Evolutionary conservation across 108 stramenopile genomes (phyloP), one percentile per base, ranked within the genome.

Genomic region (Stephanodiscus minutulus): DNA sequence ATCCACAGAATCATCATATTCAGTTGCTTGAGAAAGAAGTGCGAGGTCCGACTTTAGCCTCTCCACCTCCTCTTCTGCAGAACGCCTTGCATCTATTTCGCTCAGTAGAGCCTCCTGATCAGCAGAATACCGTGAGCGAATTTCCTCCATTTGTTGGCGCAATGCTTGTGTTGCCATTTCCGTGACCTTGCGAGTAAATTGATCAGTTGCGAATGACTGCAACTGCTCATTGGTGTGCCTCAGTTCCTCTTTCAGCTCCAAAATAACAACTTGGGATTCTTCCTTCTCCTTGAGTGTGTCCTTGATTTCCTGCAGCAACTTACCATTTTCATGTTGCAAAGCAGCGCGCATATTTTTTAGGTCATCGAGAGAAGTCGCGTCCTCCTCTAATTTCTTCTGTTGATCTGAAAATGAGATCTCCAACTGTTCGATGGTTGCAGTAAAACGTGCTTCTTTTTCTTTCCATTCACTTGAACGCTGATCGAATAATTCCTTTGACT

Each of bases 151-250:
- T 46, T 91, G 83, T 27, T 83, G 66, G 29, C 89, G 81, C 29
- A 93, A 77, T 22, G 87, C 87, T 20, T 83, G 59, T 5, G 87
- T 72, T 15, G 88, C 88, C 22, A 73, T 73, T 76, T 88, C 89
- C 5, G 79, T 84, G 18, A 90, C 92, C 55, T 79, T 84, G 9
- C 77, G 85, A 35, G 87, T 79, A n/a, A 86, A 72, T 70, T 85
- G 87, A 70, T 93, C 88, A 15, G 90, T 93, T 0, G 89, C 63
- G 65, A 74, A 81, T 27, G 88, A 71, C 59, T 87, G 90, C 22
- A 93, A 46, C 47, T 83, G 79, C 43, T 84, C 82, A 36, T 86
- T 86, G 2, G 86, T 77, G 68, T 82, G 74, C 4, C 79, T 62
- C 18, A 91, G 70, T 64, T 91, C 90, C 49, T 87, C 84, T 61